Conservation (phyloP, 345 rosid genomes). For the Aquilaria yunnanensis region DNA sequence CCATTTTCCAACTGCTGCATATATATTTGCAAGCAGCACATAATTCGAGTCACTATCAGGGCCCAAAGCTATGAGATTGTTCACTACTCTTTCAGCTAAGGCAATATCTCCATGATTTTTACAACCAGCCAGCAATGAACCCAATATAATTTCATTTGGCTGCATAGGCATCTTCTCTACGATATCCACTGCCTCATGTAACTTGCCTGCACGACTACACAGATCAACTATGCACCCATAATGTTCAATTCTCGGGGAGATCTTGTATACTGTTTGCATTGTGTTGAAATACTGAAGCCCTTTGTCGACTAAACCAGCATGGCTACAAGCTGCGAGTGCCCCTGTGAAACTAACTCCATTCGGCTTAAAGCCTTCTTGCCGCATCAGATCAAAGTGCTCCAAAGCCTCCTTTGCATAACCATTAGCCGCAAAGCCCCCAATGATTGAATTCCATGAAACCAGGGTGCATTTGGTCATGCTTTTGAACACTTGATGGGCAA, state of each 20-base stretch:
- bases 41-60: conserved; percentile 50
- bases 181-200: conserved; percentile 59
- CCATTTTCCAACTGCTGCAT: conserved; percentile 70
- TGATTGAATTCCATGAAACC: conserved; percentile 78
- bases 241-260: conserved; percentile 70
- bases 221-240: conserved; percentile 88
- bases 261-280: conserved; percentile 41
- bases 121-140: conserved; percentile 75
- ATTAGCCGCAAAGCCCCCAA: conserved; percentile 55
- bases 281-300: conserved; percentile 46
- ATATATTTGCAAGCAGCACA: conserved; percentile 63
- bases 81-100: conserved; percentile 52
- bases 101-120: conserved; percentile 38
- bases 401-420: conserved; percentile 55
- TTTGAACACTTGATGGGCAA: conserved; percentile 51
- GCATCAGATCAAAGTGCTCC: conserved; percentile 46
- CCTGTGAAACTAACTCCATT: conserved; percentile 70
- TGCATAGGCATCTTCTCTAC: conserved; percentile 65
- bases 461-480: conserved; percentile 47
- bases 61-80: conserved; percentile 38
- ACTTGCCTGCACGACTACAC: conserved; percentile 71
- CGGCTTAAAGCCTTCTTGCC: conserved; percentile 49
- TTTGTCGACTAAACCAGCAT: conserved; percentile 58
- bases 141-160: conserved; percentile 71
- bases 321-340: conserved; percentile 68